Evolutionary conservation across 805 yeast genomes (phyloP).

Genomic region (Blastobotrys chiropterorum): DNA sequence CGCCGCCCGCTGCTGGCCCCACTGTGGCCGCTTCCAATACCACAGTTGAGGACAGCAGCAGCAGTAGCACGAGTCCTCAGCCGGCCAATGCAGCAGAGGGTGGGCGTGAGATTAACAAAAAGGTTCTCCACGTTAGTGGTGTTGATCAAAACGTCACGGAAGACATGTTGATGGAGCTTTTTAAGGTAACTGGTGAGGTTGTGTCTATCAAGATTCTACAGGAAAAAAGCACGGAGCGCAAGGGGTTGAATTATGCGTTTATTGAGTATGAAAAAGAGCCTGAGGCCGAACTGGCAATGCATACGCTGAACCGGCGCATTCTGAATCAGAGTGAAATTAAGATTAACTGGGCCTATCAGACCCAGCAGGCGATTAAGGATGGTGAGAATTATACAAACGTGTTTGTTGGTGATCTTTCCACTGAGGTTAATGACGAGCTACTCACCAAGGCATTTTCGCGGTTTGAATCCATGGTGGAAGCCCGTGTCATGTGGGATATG

Average conservation of each 20-base stretch:
- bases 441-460: constrained; percentile 51
- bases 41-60: not conserved
- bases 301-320: constrained; percentile 50
- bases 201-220: constrained; percentile 62
- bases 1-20: not conserved
- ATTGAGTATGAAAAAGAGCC: constrained; percentile 59
- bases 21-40: not conserved
- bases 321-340: constrained; percentile 50
- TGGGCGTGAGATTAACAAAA: constrained; percentile 72
- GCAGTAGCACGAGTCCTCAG: not conserved
- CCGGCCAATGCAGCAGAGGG: constrained; percentile 57
- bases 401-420: constrained; percentile 80
- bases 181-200: constrained; percentile 54
- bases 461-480: constrained; percentile 62
- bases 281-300: constrained; percentile 58
- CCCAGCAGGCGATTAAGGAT: constrained; percentile 55
- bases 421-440: constrained; percentile 75
- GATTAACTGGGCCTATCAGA: constrained; percentile 80
- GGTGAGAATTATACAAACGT: constrained; percentile 52
- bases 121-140: constrained; percentile 72
- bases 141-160: constrained; percentile 61
- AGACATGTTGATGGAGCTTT: constrained; percentile 52
- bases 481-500: constrained; percentile 97
- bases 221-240: constrained; percentile 52
- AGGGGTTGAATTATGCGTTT: constrained; percentile 76